phyloP scores from a whole-genome alignment of 2,329 filamentous ascomycete genomes.

The Stylonectria norvegica region DNA sequence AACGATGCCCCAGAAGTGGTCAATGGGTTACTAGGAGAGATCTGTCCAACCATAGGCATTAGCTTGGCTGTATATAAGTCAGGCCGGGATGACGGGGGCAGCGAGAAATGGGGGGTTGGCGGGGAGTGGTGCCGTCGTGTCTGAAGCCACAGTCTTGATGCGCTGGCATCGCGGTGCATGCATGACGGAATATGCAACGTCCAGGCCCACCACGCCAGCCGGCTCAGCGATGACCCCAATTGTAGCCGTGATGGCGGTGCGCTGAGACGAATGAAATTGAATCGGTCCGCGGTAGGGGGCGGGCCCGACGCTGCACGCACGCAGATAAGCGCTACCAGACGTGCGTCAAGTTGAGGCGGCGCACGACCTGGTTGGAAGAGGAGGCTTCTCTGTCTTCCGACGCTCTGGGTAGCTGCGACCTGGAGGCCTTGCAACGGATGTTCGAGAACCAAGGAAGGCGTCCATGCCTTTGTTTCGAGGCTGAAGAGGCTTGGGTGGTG shows the following conservation, averaged over 20 bases:
- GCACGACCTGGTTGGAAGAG: constrained; percentile 19
- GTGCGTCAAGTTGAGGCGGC: constrained; percentile 15
- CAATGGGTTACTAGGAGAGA: constrained; percentile 23
- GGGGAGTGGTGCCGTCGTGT: constrained; percentile 27
- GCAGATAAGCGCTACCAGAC: constrained; percentile 15
- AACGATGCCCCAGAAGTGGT: constrained; percentile 22
- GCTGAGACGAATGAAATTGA: constrained; percentile 10
- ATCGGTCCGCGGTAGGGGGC: constrained; percentile 8
- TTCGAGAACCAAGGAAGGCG: constrained; percentile 9
- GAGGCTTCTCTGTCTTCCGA: constrained; percentile 16
- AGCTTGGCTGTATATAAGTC: constrained; percentile 33
- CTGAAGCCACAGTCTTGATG: constrained; percentile 35
- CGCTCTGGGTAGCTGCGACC: constrained; percentile 21
- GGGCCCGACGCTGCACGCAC: constrained; percentile 9
- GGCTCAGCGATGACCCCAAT: constrained; percentile 9
- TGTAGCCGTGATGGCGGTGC: constrained; percentile 8
- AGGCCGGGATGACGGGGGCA: constrained; percentile 21
- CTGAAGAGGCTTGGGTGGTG: constrained; percentile 11
- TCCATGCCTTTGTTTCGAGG: constrained; percentile 21
- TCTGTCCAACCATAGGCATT: constrained; percentile 38
- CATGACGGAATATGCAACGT: constrained; percentile 57
- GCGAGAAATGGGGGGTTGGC: constrained; percentile 20
- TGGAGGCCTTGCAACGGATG: constrained; percentile 20
- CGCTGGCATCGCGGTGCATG: constrained; percentile 43
- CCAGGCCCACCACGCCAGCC: constrained; percentile 18